Evolutionary conservation across 176 grass and related monocot genomes (phyloP).

Genomic region (Hordeum marinum): DNA sequence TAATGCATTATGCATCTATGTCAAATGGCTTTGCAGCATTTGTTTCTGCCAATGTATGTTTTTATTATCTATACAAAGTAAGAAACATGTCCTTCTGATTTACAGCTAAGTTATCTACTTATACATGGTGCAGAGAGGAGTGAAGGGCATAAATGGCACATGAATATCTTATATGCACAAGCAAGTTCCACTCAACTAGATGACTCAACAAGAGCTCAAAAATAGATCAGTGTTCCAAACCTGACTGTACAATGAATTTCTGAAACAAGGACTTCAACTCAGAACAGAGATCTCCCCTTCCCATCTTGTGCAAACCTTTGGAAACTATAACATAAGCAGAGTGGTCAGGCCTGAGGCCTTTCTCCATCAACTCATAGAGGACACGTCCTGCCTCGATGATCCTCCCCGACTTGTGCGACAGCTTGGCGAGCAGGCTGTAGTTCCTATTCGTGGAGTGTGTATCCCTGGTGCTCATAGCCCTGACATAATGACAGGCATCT

Average conservation of each 20-base stretch:
- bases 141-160: background rate
- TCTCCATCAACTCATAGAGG: conserved; percentile 79
- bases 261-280: conserved; percentile 58
- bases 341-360: conserved; percentile 61
- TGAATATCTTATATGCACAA: background rate
- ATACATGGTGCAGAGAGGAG: background rate
- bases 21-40: background rate
- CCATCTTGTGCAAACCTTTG: conserved; percentile 59
- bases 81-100: background rate
- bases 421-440: conserved; percentile 66
- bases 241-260: conserved; percentile 29
- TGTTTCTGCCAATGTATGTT: background rate
- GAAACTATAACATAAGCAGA: conserved; percentile 54
- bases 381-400: conserved; percentile 51
- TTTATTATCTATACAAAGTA: background rate
- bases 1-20: background rate
- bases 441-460: conserved; percentile 55
- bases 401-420: conserved; percentile 43
- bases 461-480: conserved; percentile 56
- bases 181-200: background rate
- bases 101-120: background rate
- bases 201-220: background rate
- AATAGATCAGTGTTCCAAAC: background rate
- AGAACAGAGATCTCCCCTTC: conserved; percentile 50
- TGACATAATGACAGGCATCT: conserved; percentile 60